A percentile compares a stretch with the other conserved stretches of the same genome.
phyloP scores from a whole-genome alignment of 1,139 yeast genomes.

The Kodamaea arcana region DNA sequence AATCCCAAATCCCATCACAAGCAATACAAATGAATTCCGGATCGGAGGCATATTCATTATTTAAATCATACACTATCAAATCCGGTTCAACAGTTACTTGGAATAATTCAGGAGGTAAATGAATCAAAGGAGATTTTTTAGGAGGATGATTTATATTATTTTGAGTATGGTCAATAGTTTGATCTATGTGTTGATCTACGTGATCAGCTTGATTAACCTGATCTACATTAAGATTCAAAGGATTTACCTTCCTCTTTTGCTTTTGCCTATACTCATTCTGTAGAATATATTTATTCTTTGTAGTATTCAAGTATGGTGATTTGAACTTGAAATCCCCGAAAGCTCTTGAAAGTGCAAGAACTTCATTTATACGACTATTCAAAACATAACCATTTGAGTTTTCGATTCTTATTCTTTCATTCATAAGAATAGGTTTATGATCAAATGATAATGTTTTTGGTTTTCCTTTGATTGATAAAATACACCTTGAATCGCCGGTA shows the following conservation, averaged over 20 bases:
- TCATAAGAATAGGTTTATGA: constrained; percentile 72
- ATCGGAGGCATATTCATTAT: constrained; percentile 14
- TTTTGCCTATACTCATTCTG: constrained; percentile 11
- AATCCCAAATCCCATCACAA: constrained; percentile 82
- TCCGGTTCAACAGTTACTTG: constrained; percentile 74
- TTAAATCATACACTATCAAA: constrained; percentile 48
- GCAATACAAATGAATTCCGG: constrained; percentile 70
- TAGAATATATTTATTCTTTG: constrained; percentile 27
- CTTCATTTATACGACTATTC: constrained; percentile 67
- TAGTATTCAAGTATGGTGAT: constrained; percentile 36
- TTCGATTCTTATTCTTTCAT: constrained; percentile 70
- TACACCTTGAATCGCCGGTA: constrained; percentile 72
- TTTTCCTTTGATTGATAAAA: constrained; percentile 48
- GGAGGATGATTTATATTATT: no score
- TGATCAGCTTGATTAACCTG: no score
- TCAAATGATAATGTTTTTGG: constrained; percentile 67
- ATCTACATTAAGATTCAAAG: no score
- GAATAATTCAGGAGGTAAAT: constrained; percentile 38
- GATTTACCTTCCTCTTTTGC: no score
- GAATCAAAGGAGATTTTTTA: constrained; percentile 11
- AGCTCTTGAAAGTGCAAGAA: constrained; percentile 69
- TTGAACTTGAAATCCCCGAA: constrained; percentile 75
- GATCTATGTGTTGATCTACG: no score
- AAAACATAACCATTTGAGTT: constrained; percentile 71
- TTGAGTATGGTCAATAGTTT: background rate